phyloP scores from a whole-genome alignment of 345 rosid genomes.

The Cardiospermum halicacabum region DNA sequence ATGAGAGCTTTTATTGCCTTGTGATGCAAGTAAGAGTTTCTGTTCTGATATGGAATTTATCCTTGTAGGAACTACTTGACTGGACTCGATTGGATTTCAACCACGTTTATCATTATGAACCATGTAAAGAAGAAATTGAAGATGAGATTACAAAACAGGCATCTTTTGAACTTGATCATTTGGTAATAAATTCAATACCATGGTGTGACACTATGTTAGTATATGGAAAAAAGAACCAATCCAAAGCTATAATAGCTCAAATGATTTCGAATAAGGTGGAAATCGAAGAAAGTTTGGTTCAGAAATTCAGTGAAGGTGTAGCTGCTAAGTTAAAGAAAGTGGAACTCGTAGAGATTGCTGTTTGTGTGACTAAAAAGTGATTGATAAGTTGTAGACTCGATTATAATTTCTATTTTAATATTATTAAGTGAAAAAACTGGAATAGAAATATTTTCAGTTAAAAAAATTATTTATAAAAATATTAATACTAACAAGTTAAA shows the following conservation, averaged over 20 bases:
- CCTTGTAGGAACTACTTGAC: slow-evolving; percentile 29
- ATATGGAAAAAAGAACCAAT: not conserved
- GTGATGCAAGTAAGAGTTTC: not conserved
- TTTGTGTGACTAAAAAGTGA: slow-evolving; percentile 28
- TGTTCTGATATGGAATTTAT: too few relatives aligned
- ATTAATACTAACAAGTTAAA: too few relatives aligned
- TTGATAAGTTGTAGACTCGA: too few relatives aligned
- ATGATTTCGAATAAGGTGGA: slow-evolving; percentile 23
- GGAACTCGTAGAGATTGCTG: slow-evolving; percentile 24
- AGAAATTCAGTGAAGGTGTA: slow-evolving; percentile 25
- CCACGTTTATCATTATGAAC: slow-evolving; percentile 33
- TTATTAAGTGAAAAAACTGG: too few relatives aligned
- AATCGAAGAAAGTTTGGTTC: slow-evolving; percentile 29
- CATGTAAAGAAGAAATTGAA: slow-evolving; percentile 30
- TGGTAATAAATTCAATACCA: slow-evolving; percentile 14
- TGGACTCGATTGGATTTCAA: slow-evolving; percentile 33
- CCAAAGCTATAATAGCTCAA: slow-evolving; percentile 23
- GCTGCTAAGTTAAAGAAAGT: slow-evolving; percentile 30
- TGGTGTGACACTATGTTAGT: slow-evolving; percentile 8
- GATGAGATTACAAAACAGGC: slow-evolving; percentile 35
- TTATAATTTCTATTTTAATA: too few relatives aligned
- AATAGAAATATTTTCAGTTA: too few relatives aligned
- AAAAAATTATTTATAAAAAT: too few relatives aligned
- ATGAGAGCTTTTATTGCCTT: not conserved
- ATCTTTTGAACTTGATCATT: slow-evolving; percentile 27